Evolutionary conservation across 1,139 yeast species (phyloP).

Genomic region (Pichia sp.): DNA sequence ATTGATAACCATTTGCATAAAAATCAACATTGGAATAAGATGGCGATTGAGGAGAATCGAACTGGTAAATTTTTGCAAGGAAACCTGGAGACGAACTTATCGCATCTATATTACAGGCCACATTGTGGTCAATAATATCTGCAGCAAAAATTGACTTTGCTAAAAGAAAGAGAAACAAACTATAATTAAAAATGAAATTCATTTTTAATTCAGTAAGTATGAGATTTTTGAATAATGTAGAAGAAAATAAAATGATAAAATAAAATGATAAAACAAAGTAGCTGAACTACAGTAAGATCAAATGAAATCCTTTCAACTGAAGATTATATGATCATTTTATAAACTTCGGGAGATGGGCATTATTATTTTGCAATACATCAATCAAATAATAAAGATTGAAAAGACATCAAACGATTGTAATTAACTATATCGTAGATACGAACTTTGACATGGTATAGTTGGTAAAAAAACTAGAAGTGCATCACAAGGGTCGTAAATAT

Average conservation of each 20-base stretch:
- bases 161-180: background rate
- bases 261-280: background rate
- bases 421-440: too few relatives aligned
- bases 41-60: background rate
- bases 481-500: too few relatives aligned
- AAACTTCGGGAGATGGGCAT: too few relatives aligned
- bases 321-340: too few relatives aligned
- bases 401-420: too few relatives aligned
- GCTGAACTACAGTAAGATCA: too few relatives aligned
- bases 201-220: background rate
- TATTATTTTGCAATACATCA: too few relatives aligned
- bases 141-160: background rate
- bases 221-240: background rate
- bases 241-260: background rate
- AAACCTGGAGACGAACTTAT: constrained; percentile 7
- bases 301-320: too few relatives aligned
- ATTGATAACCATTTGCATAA: constrained; percentile 5
- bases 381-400: too few relatives aligned
- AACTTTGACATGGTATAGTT: too few relatives aligned
- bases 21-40: constrained; percentile 2
- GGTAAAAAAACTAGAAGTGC: too few relatives aligned
- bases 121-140: background rate
- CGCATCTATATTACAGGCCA: constrained; percentile 10
- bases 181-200: background rate
- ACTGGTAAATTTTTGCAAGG: constrained; percentile 4